phyloP scores from a whole-genome alignment of 257 asterid species.

The Leonotis leonurus region DNA sequence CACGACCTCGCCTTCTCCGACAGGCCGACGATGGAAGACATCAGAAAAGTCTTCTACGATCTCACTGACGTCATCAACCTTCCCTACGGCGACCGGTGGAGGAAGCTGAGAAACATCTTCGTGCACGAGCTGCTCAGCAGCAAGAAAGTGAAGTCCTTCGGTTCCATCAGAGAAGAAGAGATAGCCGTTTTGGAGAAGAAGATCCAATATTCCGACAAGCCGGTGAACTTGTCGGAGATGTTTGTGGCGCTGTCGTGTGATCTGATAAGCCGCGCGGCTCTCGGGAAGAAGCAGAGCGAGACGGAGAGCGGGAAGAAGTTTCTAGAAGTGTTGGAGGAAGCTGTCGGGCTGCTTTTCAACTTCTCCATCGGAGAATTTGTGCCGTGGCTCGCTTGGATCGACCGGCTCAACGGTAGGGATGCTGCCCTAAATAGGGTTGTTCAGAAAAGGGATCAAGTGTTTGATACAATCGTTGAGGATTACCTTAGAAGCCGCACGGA shows the following conservation, averaged over 20 bases:
- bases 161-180: constrained; percentile 18
- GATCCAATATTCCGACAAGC: not conserved
- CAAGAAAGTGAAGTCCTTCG: constrained; percentile 9
- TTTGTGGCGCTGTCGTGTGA: constrained; percentile 4
- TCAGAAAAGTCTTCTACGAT: constrained; percentile 9
- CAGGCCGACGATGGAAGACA: not conserved
- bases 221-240: constrained; percentile 15
- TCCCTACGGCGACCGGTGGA: constrained; percentile 26
- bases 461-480: constrained; percentile 14
- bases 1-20: constrained; percentile 20
- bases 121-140: constrained; percentile 11
- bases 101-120: constrained; percentile 13
- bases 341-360: not conserved
- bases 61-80: not conserved
- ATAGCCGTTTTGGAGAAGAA: not conserved
- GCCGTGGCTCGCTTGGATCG: constrained; percentile 28
- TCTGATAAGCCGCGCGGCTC: constrained; percentile 7
- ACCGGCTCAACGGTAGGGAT: constrained; percentile 7
- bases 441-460: not conserved
- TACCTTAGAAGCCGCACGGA: not conserved
- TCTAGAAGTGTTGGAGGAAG: not conserved
- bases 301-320: not conserved
- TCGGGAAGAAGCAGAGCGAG: constrained; percentile 19
- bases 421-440: not conserved
- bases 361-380: constrained; percentile 15